These are phyloP conservation scores for Xylariaceae sp. DNA, from an alignment of 2,329 filamentous ascomycete genomes.

Conservation along the genomic window DNA sequence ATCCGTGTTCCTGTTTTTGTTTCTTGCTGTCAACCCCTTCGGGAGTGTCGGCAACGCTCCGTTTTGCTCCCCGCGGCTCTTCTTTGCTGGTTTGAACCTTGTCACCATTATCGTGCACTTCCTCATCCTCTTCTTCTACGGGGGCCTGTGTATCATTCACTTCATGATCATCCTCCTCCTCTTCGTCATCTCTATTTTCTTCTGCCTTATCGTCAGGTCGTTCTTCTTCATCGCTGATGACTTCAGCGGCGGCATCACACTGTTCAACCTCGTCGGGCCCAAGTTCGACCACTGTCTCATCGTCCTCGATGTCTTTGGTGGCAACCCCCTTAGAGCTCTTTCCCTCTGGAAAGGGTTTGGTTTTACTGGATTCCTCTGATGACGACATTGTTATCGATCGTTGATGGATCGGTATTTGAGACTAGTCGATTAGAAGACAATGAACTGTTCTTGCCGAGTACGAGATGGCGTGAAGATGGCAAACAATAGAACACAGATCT, in stretches of 20 bases:
- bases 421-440: too few species aligned
- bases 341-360: too few species aligned
- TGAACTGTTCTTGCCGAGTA: too few species aligned
- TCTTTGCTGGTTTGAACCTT: not conserved
- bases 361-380: too few species aligned
- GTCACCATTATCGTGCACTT: not conserved
- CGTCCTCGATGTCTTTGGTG: too few species aligned
- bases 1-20: constrained; percentile 8
- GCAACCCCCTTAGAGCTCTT: too few species aligned
- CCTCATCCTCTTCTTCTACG: not conserved
- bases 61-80: not conserved
- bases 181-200: not conserved
- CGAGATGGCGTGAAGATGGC: too few species aligned
- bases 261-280: not conserved
- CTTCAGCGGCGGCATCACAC: not conserved
- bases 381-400: too few species aligned
- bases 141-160: not conserved
- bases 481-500: too few species aligned
- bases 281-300: too few species aligned
- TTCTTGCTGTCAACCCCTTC: constrained; percentile 3
- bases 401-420: too few species aligned
- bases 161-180: not conserved
- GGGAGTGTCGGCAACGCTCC: not conserved
- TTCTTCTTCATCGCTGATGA: not conserved
- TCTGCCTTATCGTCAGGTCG: not conserved